Evolutionary conservation across 441 rosid genomes (phyloP), one percentile per base, ranked within the genome.

Genomic region (Manihot esculenta): DNA sequence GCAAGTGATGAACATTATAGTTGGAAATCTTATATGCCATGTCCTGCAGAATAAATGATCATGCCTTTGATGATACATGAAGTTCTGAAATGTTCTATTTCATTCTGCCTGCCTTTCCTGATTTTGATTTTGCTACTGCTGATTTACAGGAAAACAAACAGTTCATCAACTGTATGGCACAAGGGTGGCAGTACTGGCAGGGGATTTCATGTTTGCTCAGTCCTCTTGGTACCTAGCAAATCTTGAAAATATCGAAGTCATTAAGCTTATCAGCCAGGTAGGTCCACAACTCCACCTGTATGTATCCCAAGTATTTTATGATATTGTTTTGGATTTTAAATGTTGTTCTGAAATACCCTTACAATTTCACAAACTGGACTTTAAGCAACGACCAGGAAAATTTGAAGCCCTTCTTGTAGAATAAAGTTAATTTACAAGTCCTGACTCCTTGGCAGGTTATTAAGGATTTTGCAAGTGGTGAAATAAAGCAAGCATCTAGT

Each of bases 131-230:
- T 35, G 38, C 10, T 41, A 18, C 33, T 62, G 35, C 62, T 58
- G n/a, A 26, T 70, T 48, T 75, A 27, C 81, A 88, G 97, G 99
- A 5, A 92, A 87, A 75, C 92, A 88, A 79, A 89, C 97, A 0
- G 91, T 94, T 78, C 97, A 94, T 76, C 89, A 94, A 74, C 75
- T 86, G 8, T 92, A 79, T 1, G 99, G 99, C 50, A 90, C 96
- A 20, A 88, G 99, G 81, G 88, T 94, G 38, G 97, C 97, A 7
- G 85, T 92, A 59, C 77, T 94, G 75, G 97, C 97, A 12, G 99
- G 97, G 74, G 99, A 94, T 69, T 94, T 89, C 78, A 89, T 89
- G 97, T 94, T 92, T 82, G 97, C 96, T 83, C 99, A 94, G 81
- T 90, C 99, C 0, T 94, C 97, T 7, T 92, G 97, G 97, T 90